phyloP scores from a whole-genome alignment of 2,329 filamentous ascomycete genomes.

The Ustilaginoidea virens region DNA sequence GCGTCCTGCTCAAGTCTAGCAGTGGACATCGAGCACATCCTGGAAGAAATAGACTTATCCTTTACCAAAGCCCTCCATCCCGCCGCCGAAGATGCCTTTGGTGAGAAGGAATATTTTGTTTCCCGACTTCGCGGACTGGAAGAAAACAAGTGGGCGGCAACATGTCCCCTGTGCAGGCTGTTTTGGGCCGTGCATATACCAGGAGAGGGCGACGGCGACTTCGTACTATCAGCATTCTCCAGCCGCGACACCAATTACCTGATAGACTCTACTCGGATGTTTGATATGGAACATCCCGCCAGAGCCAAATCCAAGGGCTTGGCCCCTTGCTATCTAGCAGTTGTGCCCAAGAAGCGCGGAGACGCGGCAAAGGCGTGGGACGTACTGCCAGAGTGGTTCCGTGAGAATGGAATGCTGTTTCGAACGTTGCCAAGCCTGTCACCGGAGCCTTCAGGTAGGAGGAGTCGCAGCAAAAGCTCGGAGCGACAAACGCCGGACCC shows the following conservation, averaged over 20 bases:
- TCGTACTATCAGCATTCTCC: conserved; percentile 18
- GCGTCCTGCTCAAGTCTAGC: conserved; percentile 16
- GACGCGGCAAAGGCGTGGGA: conserved; percentile 14
- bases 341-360: conserved; percentile 17
- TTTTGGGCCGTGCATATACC: conserved; percentile 18
- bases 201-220: conserved; percentile 14
- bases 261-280: conserved; percentile 16
- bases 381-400: conserved; percentile 17
- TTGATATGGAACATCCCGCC: conserved; percentile 15
- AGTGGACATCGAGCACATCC: conserved; percentile 16
- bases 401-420: conserved; percentile 18
- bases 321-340: conserved; percentile 16
- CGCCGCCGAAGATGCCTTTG: conserved; percentile 15
- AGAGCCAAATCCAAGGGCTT: conserved; percentile 13
- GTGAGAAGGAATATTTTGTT: conserved; percentile 16
- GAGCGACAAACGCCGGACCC: conserved; percentile 4
- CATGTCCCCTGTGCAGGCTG: conserved; percentile 19
- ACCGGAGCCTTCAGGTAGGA: conserved; percentile 8
- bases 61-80: conserved; percentile 15
- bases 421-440: conserved; percentile 13
- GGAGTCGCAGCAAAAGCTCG: conserved; percentile 7
- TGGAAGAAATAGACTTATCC: conserved; percentile 16
- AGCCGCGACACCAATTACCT: conserved; percentile 19
- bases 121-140: conserved; percentile 13
- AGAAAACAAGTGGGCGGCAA: conserved; percentile 17